Evolutionary conservation across 2,329 filamentous ascomycete genomes (phyloP).

Genomic region (Coleophoma cylindrospora): DNA sequence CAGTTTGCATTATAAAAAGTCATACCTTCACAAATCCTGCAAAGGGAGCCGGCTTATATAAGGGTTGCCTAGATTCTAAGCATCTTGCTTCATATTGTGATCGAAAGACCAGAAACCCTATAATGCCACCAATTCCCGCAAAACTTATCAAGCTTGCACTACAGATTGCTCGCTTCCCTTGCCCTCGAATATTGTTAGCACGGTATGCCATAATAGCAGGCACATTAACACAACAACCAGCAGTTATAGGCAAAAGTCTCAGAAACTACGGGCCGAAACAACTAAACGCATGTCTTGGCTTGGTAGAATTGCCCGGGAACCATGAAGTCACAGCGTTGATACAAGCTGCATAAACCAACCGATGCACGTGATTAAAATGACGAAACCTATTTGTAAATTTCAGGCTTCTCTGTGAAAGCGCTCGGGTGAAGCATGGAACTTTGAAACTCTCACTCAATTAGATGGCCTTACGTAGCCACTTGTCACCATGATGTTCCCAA

Average conservation of each 20-base stretch:
- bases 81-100: conserved; percentile 47
- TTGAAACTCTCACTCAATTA: too few relatives aligned
- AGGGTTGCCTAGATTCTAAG: conserved; percentile 18
- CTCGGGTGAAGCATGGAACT: too few relatives aligned
- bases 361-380: too few relatives aligned
- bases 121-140: conserved; percentile 75
- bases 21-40: not conserved
- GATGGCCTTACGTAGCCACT: too few relatives aligned
- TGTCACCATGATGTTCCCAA: too few relatives aligned
- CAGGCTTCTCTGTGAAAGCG: too few relatives aligned
- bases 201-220: conserved; percentile 74
- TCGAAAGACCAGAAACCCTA: conserved; percentile 68
- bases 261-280: conserved; percentile 32
- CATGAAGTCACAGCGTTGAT: conserved; percentile 2
- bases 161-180: conserved; percentile 82
- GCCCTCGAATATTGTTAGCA: conserved; percentile 79
- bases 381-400: too few relatives aligned
- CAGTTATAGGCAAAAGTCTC: conserved; percentile 45
- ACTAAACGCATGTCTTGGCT: conserved; percentile 12
- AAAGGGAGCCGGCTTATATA: conserved; percentile 13
- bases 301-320: conserved; percentile 25
- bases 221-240: conserved; percentile 63
- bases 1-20: not conserved
- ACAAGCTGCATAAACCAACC: too few relatives aligned
- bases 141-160: conserved; percentile 72